These are phyloP conservation scores for Pseudoperonospora humuli DNA, from an alignment of 352 stramenopile genomes.

Conservation along the genomic window DNA sequence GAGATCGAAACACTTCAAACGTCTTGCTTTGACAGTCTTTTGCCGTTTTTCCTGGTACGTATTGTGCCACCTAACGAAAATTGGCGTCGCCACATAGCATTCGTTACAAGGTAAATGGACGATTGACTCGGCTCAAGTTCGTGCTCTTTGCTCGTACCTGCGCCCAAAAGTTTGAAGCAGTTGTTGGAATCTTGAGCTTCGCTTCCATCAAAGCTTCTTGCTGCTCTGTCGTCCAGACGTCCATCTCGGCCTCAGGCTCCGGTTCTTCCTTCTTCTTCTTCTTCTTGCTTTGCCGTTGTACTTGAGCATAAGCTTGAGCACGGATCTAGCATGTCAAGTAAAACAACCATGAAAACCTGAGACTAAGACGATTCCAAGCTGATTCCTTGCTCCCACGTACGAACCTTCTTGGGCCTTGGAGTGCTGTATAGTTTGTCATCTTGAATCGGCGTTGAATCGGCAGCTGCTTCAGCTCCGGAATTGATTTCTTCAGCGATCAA, in stretches of 20 bases:
- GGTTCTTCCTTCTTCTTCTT: slow-evolving; percentile 5
- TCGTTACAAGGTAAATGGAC: not conserved
- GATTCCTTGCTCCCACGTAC: not conserved
- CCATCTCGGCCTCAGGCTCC: slow-evolving; percentile 21
- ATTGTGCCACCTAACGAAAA: slow-evolving; percentile 23
- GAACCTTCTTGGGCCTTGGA: slow-evolving; percentile 16
- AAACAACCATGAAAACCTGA: not conserved
- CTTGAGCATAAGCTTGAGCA: not conserved
- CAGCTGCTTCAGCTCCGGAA: not conserved
- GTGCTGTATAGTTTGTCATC: slow-evolving; percentile 8
- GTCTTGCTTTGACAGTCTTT: slow-evolving; percentile 52
- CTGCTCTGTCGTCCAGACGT: slow-evolving; percentile 44
- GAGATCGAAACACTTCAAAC: slow-evolving; percentile 49
- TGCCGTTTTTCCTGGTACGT: slow-evolving; percentile 50
- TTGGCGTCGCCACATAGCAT: not conserved
- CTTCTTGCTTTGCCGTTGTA: slow-evolving; percentile 12
- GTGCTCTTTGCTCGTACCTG: slow-evolving; percentile 22
- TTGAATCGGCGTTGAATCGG: not conserved
- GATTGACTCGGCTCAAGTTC: not conserved
- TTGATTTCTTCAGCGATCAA: slow-evolving; percentile 6
- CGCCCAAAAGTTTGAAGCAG: slow-evolving; percentile 53
- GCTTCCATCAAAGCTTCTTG: slow-evolving; percentile 41
- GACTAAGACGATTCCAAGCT: not conserved
- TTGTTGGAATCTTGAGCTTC: slow-evolving; percentile 58
- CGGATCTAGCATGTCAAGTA: slow-evolving; percentile 1